Evolutionary conservation across 2,329 filamentous ascomycete genomes (phyloP).

Genomic region (Xylariaceae sp.): DNA sequence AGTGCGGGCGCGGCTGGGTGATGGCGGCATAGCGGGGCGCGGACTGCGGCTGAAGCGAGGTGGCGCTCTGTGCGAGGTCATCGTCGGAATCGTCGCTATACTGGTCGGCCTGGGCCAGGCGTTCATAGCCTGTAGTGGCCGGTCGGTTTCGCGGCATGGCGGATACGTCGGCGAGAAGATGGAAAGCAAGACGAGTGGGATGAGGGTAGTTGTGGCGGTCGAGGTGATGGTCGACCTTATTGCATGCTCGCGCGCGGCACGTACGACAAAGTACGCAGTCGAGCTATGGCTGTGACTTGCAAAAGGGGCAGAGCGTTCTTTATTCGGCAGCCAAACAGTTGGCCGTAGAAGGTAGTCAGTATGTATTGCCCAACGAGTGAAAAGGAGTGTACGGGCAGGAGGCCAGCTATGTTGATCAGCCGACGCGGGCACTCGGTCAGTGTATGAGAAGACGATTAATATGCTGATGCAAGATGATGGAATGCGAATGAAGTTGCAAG

Average conservation of each 20-base stretch:
- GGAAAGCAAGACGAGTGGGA: slow-evolving; percentile 1
- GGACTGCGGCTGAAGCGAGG: slow-evolving; percentile 45
- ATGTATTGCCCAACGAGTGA: too few relatives aligned
- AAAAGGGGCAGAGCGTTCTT: slow-evolving; percentile 5
- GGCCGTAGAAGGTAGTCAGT: too few relatives aligned
- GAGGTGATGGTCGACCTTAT: slow-evolving; percentile 6
- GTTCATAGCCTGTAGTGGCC: slow-evolving; percentile 75
- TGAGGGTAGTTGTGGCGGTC: background rate
- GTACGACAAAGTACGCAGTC: too few relatives aligned
- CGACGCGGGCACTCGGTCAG: too few relatives aligned
- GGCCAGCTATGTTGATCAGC: too few relatives aligned
- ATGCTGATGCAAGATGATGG: too few relatives aligned
- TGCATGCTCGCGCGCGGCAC: slow-evolving; percentile 16
- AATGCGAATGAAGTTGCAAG: too few relatives aligned
- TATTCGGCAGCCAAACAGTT: slow-evolving; percentile 7
- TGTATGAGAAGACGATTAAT: too few relatives aligned
- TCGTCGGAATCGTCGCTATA: slow-evolving; percentile 66
- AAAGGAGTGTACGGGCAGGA: too few relatives aligned
- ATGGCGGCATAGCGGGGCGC: slow-evolving; percentile 59
- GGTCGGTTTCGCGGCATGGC: slow-evolving; percentile 62
- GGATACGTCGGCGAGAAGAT: slow-evolving; percentile 7
- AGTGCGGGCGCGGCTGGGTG: slow-evolving; percentile 52
- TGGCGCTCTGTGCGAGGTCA: slow-evolving; percentile 46
- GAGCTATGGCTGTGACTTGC: background rate
- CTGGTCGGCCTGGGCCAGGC: slow-evolving; percentile 73